These are phyloP conservation scores for Ganoderma meredithae DNA, from an alignment of 1,284 basidiomycete genomes.

Conservation along the genomic window DNA sequence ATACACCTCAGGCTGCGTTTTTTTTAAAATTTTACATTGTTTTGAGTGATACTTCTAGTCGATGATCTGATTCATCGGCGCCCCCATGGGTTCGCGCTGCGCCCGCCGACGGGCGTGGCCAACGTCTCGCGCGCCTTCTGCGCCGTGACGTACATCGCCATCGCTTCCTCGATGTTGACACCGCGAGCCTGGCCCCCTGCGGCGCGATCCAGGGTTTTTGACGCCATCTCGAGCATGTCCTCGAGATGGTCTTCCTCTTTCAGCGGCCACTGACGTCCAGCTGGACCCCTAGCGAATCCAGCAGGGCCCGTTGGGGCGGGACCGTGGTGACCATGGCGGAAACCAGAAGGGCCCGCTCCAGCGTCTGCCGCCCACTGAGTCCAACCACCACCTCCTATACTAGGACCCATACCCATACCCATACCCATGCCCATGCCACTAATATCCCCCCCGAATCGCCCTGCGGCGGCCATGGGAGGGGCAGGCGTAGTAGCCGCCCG, in stretches of 20 bases:
- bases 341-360: not conserved
- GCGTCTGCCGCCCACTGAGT: conserved; percentile 14
- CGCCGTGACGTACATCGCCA: conserved; percentile 32
- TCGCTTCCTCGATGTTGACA: conserved; percentile 29
- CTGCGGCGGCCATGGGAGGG: conserved; percentile 18
- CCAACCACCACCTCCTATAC: conserved; percentile 10
- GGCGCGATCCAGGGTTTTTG: conserved; percentile 22
- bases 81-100: conserved; percentile 22
- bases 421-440: conserved; percentile 4
- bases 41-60: not conserved
- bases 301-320: not conserved
- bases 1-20: conserved; percentile 4
- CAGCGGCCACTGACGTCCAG: conserved; percentile 17
- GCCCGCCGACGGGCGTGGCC: conserved; percentile 30
- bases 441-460: conserved; percentile 12
- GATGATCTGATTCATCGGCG: conserved; percentile 14
- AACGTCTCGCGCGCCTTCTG: conserved; percentile 30
- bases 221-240: conserved; percentile 25
- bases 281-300: not conserved
- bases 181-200: conserved; percentile 10
- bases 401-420: conserved; percentile 11
- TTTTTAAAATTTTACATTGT: not conserved
- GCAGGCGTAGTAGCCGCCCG: conserved; percentile 22
- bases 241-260: conserved; percentile 21
- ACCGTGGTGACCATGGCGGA: not conserved